Evolutionary conservation across 2,329 filamentous ascomycete genomes (phyloP), one percentile per base, ranked within the genome.

Genomic region (Zalaria obscura): DNA sequence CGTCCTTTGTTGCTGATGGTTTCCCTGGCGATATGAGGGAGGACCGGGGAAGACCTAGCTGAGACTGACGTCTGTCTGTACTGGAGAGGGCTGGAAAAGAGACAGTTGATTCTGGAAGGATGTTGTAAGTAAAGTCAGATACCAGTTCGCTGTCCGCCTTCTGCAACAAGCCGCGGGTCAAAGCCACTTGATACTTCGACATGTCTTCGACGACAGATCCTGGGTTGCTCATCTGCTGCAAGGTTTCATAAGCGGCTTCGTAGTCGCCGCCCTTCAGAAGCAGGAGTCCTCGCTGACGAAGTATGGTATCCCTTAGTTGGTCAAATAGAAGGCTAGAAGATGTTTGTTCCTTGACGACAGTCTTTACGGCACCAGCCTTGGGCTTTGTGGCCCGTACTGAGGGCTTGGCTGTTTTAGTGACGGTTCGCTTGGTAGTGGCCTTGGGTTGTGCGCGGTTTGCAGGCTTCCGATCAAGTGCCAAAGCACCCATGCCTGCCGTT

Each of bases 41-140:
- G 8, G 63, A 52, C 25, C 53, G 63, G 4, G 49, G 48, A 39
- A 18, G 32, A 39, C 8, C 27, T 9, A 10, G 28, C 34, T 40
- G 31, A 8, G 36, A 7, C 28, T 44, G 40, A 9, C 40, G 40
- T n/a, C 36, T 8, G 4, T 41, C 36, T 5, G 36, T 4, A 8
- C 28, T 9, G 9, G 43, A 47, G 3, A 89, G 68, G 0, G 84
- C 78, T 1, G 88, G 86, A 45, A 89, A 81, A 0, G 87, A 93
- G 26, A 95, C 78, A 0, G 87, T 94, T 0, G 91, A 95, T 53
- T 98, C 91, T 36, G 89, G 84, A 10, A 96, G 73, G 6, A 89
- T 83, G 11, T 85, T 93, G 58, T 89, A 93, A 3, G 91, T 81
- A 3, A 88, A 45, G 27, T 46, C 46, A 9, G 39, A 18, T 10